phyloP scores from a whole-genome alignment of 2,329 filamentous ascomycete genomes.

The Chaetomium strumarium region DNA sequence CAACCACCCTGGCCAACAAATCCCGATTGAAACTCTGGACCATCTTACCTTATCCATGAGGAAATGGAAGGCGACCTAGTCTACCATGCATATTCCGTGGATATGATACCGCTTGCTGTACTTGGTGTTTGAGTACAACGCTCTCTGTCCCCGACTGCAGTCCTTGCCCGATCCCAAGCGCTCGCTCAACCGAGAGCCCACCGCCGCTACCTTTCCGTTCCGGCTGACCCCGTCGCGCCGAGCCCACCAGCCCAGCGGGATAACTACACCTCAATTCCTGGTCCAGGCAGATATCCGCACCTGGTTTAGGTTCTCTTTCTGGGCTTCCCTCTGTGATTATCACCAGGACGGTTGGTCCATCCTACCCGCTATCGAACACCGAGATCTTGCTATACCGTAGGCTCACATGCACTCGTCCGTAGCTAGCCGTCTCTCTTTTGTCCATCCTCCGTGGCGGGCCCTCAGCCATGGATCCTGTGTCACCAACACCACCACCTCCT shows the following conservation, averaged over 20 bases:
- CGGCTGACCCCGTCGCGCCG: too few species aligned
- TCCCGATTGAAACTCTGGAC: too few species aligned
- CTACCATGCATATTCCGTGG: too few species aligned
- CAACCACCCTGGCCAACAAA: too few species aligned
- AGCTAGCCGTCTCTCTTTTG: neutral
- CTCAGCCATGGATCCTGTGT: conserved; percentile 7
- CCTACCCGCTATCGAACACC: neutral
- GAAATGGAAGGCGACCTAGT: too few species aligned
- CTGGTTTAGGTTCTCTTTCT: neutral
- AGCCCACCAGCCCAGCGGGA: neutral
- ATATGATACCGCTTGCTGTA: too few species aligned
- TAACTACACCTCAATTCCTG: neutral
- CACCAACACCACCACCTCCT: conserved; percentile 1
- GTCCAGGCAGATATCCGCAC: neutral
- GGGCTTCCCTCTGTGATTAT: neutral
- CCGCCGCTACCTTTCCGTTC: too few species aligned
- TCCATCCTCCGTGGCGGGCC: neutral
- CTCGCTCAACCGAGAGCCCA: too few species aligned
- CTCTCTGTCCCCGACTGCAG: too few species aligned
- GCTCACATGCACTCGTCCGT: neutral
- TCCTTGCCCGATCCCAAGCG: too few species aligned
- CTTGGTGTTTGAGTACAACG: too few species aligned
- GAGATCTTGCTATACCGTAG: neutral
- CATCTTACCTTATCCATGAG: too few species aligned
- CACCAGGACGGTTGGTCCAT: conserved; percentile 1